Base-by-base conservation (phyloP, 1,284 basidiomycete genomes). In the Malassezia yamatoensis region DNA sequence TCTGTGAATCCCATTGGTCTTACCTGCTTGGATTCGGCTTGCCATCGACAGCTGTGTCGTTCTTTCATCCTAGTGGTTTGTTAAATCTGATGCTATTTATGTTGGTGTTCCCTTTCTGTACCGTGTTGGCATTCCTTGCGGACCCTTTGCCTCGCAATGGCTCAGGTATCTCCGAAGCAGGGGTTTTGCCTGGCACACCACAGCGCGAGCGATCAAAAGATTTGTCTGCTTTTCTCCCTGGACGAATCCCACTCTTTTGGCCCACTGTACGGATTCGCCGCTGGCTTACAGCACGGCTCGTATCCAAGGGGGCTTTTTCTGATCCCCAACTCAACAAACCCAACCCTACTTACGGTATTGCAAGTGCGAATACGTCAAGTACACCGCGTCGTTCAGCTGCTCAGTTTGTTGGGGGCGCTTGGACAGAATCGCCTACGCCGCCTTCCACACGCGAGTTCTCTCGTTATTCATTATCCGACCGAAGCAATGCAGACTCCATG, bases 61-160 rank as follows among this genome's bases (percentile, higher is more conserved):
- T 65, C 59, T 74, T 74, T 61, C 72, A 74, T 41, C 72, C 72
- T 5, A 66, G 63, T 33, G 67, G 67, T 7, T 52, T 74, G 44
- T 60, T 74, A 49, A 74, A 74, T 48, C 39, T 74, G 41, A 68
- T 71, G 64, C 64, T 74, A 15, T 74, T 74, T 54, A 72, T 72
- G 69, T 64, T 71, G 46, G 60, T 68, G 35, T 73, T 72, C 40
- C 70, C 70, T 13, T 60, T 72, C 44, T 74, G 69, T 58, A 63
- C 68, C 4, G 62, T 74, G 9, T 63, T 73, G 0, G 70, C 72
- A 3, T 63, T 70, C 60, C 64, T 72, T 13, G 64, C 68, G 12
- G 62, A 61, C 24, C 72, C 72, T 1, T 63, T 68, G 44, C 72
- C 72, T 7, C 44, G 60, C 5, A 62, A 63, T 9, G 54, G 62